Evolutionary conservation across 148 eudicot genomes (phyloP), one percentile per base, ranked within the genome.

Genomic region (Dysphania ambrosioides): DNA sequence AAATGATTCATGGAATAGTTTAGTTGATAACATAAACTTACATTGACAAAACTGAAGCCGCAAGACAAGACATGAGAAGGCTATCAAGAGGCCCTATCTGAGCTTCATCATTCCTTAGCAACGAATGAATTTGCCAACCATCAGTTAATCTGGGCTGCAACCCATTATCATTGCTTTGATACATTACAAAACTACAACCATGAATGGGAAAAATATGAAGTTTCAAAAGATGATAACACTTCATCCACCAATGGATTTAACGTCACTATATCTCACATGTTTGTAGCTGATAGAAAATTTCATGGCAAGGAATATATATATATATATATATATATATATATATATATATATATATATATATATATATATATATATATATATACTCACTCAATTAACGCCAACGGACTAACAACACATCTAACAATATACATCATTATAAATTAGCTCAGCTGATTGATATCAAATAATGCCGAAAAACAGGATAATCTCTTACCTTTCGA

Each of bases 341-440:
- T n/a, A n/a, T n/a, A n/a, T n/a, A n/a, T n/a, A n/a, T n/a, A n/a
- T n/a, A n/a, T n/a, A n/a, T n/a, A n/a, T n/a, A n/a, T n/a, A n/a
- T n/a, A n/a, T n/a, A n/a, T n/a, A n/a, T n/a, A n/a, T n/a, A n/a
- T n/a, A n/a, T n/a, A n/a, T n/a, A n/a, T n/a, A n/a, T n/a, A 70
- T 34, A 63, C 49, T 9, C 59, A 16, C 70, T 47, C 35, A 24
- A 47, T 61, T 40, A 30, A 51, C 10, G 38, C 55, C 57, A 10
- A 40, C 61, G 41, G 32, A 68, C 70, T 53, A 44, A 51, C 73
- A 59, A 19, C n/a, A 34, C 58, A 40, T 16, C 55, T 56, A 38
- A 60, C 59, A 23, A 71, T 65, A 71, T 71, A 80, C 72, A 57
- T 11, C 56, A 66, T 41, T 58, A 66, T 38, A 31, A 59, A 62